A percentile compares a stretch with the other conserved stretches of the same genome.
Evolutionary conservation across 2,329 filamentous ascomycete genomes (phyloP).

Genomic region (Alternaria consortialis): DNA sequence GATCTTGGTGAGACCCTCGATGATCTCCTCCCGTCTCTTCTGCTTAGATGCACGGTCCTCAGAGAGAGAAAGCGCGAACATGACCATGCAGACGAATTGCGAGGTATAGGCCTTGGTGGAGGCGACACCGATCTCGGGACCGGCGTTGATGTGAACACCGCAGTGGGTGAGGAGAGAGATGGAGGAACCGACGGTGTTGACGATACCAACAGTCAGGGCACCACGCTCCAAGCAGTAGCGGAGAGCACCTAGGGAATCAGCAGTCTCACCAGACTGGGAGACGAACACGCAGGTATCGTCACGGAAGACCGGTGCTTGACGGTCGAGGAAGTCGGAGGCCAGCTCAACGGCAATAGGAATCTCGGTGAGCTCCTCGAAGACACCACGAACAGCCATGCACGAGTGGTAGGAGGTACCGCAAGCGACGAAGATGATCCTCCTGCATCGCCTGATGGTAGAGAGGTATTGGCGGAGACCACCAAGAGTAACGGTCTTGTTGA

Average conservation of each 20-base stretch:
- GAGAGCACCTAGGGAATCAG: constrained; percentile 95
- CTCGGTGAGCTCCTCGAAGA: constrained; percentile 97
- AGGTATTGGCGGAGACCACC: constrained; percentile 97
- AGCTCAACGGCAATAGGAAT: constrained; percentile 97
- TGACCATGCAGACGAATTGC: constrained; percentile 99
- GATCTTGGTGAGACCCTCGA: constrained; percentile 87
- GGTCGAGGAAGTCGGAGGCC: constrained; percentile 97
- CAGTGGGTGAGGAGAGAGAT: constrained; percentile 99
- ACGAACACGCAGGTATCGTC: constrained; percentile 99
- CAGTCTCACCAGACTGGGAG: constrained; percentile 97
- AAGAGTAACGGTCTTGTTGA: constrained; percentile 93
- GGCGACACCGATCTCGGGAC: constrained; percentile 97
- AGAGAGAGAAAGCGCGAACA: constrained; percentile 96
- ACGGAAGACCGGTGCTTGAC: constrained; percentile 96
- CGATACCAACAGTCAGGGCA: constrained; percentile 95
- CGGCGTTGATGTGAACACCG: constrained; percentile 99
- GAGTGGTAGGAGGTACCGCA: constrained; percentile 99
- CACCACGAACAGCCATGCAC: constrained; percentile 98
- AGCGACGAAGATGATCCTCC: constrained; percentile 98
- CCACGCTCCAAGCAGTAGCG: constrained; percentile 98
- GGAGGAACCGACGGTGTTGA: constrained; percentile 98
- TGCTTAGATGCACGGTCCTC: constrained; percentile 97
- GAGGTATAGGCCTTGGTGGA: constrained; percentile 99
- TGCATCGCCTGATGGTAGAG: constrained; percentile 92
- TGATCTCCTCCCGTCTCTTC: constrained; percentile 91